Conservation (phyloP, 768 basidiomycete species). For the Lactarius vividus region DNA sequence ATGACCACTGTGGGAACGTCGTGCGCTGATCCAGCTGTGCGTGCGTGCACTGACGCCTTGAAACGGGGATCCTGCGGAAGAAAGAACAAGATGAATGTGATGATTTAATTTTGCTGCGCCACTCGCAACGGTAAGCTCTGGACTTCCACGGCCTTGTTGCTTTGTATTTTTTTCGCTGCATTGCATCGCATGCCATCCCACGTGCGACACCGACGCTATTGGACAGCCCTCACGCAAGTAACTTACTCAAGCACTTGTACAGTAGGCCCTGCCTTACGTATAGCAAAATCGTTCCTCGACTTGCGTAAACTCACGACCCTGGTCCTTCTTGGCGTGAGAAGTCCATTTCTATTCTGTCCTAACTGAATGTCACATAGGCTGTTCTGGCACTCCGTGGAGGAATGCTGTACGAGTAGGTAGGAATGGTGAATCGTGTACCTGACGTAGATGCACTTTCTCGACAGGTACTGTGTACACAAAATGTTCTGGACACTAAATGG, state of each 20-base stretch:
- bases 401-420: not conserved
- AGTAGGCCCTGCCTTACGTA: not conserved
- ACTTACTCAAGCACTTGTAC: not conserved
- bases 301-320: not conserved
- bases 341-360: no score
- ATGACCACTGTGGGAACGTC: slow-evolving; percentile 5
- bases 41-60: not conserved
- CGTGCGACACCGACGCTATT: no score
- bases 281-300: not conserved
- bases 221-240: not conserved
- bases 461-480: not conserved
- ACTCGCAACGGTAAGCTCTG: not conserved
- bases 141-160: not conserved
- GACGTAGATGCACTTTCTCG: not conserved
- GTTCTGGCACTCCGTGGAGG: no score
- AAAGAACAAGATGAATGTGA: not conserved
- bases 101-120: not conserved
- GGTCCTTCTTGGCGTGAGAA: not conserved
- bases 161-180: not conserved
- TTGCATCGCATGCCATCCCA: not conserved
- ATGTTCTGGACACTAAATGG: not conserved
- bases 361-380: no score
- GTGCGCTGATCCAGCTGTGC: slow-evolving; percentile 13
- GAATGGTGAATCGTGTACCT: not conserved
- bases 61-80: not conserved